phyloP scores from a whole-genome alignment of 176 grass and related monocot species.

The Poa annua region DNA sequence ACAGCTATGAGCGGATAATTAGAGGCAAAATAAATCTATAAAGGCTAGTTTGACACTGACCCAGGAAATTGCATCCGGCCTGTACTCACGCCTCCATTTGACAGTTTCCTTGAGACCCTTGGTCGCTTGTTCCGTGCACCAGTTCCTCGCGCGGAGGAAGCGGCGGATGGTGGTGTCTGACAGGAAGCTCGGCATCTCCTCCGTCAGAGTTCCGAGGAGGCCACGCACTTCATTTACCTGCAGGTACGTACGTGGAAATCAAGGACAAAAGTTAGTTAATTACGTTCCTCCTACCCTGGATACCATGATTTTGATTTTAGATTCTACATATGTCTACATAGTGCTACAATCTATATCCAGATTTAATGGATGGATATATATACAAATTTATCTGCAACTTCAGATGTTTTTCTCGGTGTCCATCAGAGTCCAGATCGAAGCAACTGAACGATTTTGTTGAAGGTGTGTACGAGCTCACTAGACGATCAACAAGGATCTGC shows the following conservation, averaged over 20 bases:
- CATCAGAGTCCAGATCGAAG: neutral
- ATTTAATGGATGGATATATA: neutral
- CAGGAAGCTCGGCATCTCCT: constrained; percentile 44
- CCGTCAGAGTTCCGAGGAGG: constrained; percentile 20
- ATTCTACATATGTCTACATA: neutral
- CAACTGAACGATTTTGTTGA: neutral
- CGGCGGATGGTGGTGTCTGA: constrained; percentile 51
- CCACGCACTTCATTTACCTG: constrained; percentile 57
- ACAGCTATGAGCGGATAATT: neutral
- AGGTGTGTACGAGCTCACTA: too few relatives aligned
- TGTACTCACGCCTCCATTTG: constrained; percentile 62
- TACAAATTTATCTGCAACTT: neutral
- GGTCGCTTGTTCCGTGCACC: constrained; percentile 42
- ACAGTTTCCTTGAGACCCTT: constrained; percentile 53
- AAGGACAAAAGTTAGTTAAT: neutral
- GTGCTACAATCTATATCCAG: neutral
- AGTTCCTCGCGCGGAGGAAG: constrained; percentile 48
- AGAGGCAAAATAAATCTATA: too few relatives aligned
- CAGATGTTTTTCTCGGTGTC: too few relatives aligned
- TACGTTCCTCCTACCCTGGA: neutral
- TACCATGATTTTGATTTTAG: neutral
- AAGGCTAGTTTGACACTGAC: neutral
- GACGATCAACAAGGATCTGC: neutral
- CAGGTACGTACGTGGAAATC: neutral
- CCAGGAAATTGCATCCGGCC: constrained; percentile 56